These are phyloP conservation scores for Plasmodium vivax DNA, from an alignment of 169 alveolate genomes.

Conservation along the genomic window DNA sequence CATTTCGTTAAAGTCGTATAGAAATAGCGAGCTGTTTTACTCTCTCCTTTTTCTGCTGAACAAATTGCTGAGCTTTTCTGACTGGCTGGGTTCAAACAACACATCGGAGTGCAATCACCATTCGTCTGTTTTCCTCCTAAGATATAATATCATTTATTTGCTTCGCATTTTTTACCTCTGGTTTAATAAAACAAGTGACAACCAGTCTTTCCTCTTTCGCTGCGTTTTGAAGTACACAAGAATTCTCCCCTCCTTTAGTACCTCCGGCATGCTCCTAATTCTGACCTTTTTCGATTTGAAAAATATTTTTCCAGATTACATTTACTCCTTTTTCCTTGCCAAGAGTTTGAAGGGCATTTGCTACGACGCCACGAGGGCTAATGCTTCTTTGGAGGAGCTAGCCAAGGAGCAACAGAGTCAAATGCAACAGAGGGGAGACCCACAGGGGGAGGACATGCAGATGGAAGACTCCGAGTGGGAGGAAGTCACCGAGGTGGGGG, in stretches of 20 bases:
- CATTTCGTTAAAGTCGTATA: conserved; percentile 41
- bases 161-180: conserved; percentile 64
- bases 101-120: conserved; percentile 72
- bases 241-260: conserved; percentile 50
- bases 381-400: background rate
- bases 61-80: conserved; percentile 66
- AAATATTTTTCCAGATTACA: conserved; percentile 39
- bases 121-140: conserved; percentile 50
- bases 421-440: background rate
- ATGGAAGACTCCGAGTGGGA: conserved; percentile 1
- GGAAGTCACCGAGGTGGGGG: background rate
- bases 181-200: conserved; percentile 70
- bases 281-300: conserved; percentile 53
- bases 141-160: conserved; percentile 60
- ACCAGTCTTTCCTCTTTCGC: conserved; percentile 71
- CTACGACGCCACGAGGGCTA: background rate
- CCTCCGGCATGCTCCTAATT: conserved; percentile 59
- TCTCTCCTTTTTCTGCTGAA: conserved; percentile 43
- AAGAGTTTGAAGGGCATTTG: conserved; percentile 56
- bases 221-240: conserved; percentile 59
- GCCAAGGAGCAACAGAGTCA: background rate
- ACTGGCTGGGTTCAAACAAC: conserved; percentile 73
- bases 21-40: conserved; percentile 61
- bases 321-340: conserved; percentile 56
- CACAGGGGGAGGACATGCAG: background rate